Evolutionary conservation across 345 rosid species (phyloP), one percentile per base, ranked within the genome.

Genomic region (Bruguiera gymnorhiza): DNA sequence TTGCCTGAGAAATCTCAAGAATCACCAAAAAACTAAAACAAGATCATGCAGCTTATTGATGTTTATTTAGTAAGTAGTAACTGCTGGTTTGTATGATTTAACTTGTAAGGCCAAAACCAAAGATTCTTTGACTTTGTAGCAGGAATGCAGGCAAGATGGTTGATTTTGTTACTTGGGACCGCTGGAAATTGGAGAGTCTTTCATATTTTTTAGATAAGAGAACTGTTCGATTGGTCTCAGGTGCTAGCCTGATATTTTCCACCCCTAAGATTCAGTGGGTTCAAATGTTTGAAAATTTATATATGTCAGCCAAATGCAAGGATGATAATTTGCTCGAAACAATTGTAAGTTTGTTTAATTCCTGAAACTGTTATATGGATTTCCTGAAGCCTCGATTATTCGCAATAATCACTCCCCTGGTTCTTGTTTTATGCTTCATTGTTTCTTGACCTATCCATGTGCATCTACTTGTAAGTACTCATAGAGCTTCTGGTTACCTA

Each of bases 181-280:
- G 1, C 15, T 89, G 96, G 98, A 87, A 85, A 79, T 77, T 86
- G 53, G 83, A 58, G 68, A 78, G 78, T 60, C 55, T 93, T 48
- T 68, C 83, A 7, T 90, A 90, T 86, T 86, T 90, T 73, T 81
- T 90, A 11, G 79, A 86, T 66, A 84, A 79, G 73, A 83, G 89
- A 84, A 90, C 96, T 32, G 60, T 87, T 46, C 82, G 88, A 70
- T 67, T 90, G 83, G 96, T 90, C 37, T 86, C 97, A 0, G 96
- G 97, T 72, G 86, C 86, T 43, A 84, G 75, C 73, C 81, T 93
- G 80, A 82, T 88, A 68, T 86, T 88, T 84, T 84, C 98, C 75
- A 84, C 84, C 66, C 85, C 92, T 6, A 83, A 74, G 67, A 56
- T 46, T 53, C 87, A 86, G 69, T 89, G 98, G 98, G 6, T 15